Base-by-base conservation (phyloP, 2,329 filamentous ascomycete species). In the Aureobasidium leucospermi region DNA sequence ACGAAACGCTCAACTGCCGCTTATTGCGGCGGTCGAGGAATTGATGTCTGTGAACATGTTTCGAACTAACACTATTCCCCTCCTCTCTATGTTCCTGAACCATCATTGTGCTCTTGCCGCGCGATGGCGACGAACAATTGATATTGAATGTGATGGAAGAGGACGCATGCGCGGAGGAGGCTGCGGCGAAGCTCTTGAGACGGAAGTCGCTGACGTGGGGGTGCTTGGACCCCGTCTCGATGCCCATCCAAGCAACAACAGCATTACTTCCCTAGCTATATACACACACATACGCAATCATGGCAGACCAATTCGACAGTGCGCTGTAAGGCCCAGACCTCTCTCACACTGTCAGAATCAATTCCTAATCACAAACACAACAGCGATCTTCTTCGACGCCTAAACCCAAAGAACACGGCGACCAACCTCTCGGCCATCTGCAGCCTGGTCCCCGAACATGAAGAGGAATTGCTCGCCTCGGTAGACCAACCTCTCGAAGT, bases 301-400 rank as follows among this genome's bases (percentile, higher is more conserved):
- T 61, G 60, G 62, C 62, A 36, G 62, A 63, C 57, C 62, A 63
- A 63, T 63, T 63, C 60, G 62, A 63, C 57, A 56, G 46, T 19
- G 62, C 62, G 28, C 62, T 63, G 60, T 62, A 58, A 49, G 39
- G 16, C 19, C 15, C 7, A 11, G 2, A n/a, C 31, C 23, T 39
- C 36, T 15, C 34, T 28, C 49, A 36, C 10, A 0, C 16, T n/a
- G n/a, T 10, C 13, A 10, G 10, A 7, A 6, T 3, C 31, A 46
- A 29, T 23, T 7, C 42, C 31, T 23, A 46, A 31, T 9, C 6
- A 4, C 13, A 7, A 10, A 36, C 4, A 28, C 15, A 29, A 19
- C 74, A 97, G 94, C 71, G 94, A 99, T 80, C 92, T 99, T 72
- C 93, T 99, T 76, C 93, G 94, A 68, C 94, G 94, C 65, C 88